phyloP scores from a whole-genome alignment of 108 stramenopile genomes.

The Cyclotella atomus region DNA sequence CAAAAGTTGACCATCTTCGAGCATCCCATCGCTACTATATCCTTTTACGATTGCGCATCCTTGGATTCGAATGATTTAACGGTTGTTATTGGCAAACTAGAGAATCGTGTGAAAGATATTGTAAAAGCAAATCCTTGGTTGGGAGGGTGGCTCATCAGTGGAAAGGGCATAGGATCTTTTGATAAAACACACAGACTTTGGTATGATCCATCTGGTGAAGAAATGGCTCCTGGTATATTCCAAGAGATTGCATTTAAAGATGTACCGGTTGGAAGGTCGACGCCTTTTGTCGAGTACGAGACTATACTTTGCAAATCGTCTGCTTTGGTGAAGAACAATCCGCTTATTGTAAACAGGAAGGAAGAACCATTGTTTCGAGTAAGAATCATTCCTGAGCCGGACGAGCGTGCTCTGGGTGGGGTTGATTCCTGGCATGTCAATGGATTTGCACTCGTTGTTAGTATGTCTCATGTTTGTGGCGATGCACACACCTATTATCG shows the following conservation, averaged over 20 bases:
- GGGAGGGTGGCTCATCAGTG: conserved; percentile 47
- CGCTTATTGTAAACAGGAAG: conserved; percentile 33
- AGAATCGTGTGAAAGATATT: conserved; percentile 28
- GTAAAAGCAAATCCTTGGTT: conserved; percentile 49
- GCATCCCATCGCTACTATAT: conserved; percentile 42
- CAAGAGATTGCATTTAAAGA: conserved; percentile 31
- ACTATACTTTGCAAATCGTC: conserved; percentile 10
- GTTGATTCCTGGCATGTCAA: neutral
- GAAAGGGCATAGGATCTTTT: conserved; percentile 38
- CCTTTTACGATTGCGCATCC: conserved; percentile 27
- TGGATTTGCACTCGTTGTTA: conserved; percentile 36
- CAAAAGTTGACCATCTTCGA: conserved; percentile 43
- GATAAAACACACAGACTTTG: conserved; percentile 38
- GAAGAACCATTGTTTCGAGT: conserved; percentile 46
- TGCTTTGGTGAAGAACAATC: conserved; percentile 41
- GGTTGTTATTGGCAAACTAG: conserved; percentile 3
- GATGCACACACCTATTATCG: conserved; percentile 53
- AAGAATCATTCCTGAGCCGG: conserved; percentile 24
- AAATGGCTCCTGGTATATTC: conserved; percentile 43
- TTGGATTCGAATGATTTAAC: conserved; percentile 10
- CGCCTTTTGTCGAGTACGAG: conserved; percentile 40
- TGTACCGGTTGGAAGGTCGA: conserved; percentile 24
- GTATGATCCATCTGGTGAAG: conserved; percentile 45
- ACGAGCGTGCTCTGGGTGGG: neutral
- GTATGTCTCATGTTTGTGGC: conserved; percentile 51